Evolutionary conservation across 441 rosid species (phyloP).

Genomic region (Macaranga tanarius): DNA sequence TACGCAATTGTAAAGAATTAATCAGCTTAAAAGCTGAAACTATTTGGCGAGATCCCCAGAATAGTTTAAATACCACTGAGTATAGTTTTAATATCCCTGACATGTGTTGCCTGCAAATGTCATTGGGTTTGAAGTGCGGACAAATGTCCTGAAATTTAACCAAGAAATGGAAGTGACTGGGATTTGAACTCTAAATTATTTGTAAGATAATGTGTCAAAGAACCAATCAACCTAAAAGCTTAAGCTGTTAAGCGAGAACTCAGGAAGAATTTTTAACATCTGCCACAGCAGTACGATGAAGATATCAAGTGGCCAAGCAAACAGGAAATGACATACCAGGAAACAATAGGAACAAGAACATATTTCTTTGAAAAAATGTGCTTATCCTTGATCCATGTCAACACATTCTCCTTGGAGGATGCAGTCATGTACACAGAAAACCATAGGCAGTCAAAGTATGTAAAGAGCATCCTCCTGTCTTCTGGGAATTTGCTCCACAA

Average conservation of each 20-base stretch:
- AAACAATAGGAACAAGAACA: conserved; percentile 71
- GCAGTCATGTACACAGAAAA: conserved; percentile 51
- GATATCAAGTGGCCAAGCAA: neutral
- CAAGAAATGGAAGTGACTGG: neutral
- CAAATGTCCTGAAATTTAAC: neutral
- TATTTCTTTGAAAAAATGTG: conserved; percentile 63
- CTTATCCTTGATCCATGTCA: conserved; percentile 58
- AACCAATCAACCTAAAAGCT: neutral
- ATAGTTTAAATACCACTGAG: too few species aligned
- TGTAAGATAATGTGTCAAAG: neutral
- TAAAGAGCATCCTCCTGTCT: conserved; percentile 42
- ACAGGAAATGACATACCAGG: conserved; percentile 43
- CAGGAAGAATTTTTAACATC: too few species aligned
- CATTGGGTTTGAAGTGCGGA: neutral
- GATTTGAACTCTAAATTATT: neutral
- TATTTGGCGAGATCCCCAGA: too few species aligned
- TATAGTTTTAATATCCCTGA: neutral
- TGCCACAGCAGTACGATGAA: neutral
- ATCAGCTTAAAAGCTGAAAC: neutral
- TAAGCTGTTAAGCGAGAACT: neutral
- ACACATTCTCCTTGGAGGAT: conserved; percentile 39
- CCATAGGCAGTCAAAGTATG: conserved; percentile 64
- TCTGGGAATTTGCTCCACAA: conserved; percentile 52
- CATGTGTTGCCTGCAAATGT: too few species aligned
- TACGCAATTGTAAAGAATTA: neutral